Percentiles rank a stretch among this genome's conserved stretches.
Evolutionary conservation across 257 asterid species (phyloP).

Genomic region (Eustoma russellianum): DNA sequence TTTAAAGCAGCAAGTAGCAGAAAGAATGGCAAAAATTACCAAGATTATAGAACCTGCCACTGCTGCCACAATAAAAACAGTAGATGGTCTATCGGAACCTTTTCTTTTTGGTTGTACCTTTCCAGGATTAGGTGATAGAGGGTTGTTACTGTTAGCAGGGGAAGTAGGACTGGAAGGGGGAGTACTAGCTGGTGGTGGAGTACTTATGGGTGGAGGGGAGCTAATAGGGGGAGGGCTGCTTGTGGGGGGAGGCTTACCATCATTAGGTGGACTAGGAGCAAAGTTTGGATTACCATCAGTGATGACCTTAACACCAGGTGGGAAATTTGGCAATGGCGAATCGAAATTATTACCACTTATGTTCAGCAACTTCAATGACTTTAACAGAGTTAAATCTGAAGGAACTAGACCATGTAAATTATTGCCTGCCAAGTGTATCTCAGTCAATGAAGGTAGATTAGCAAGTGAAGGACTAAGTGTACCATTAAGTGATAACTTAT

Average conservation of each 20-base stretch:
- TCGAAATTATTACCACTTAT: slow-evolving; percentile 45
- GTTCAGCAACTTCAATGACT: slow-evolving; percentile 45
- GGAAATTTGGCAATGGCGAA: slow-evolving; percentile 60
- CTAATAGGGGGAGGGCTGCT: slow-evolving; percentile 16
- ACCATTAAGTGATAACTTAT: slow-evolving; percentile 54
- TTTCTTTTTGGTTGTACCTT: slow-evolving; percentile 6
- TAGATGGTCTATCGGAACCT: slow-evolving; percentile 11
- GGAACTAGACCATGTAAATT: slow-evolving; percentile 54
- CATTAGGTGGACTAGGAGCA: slow-evolving; percentile 6
- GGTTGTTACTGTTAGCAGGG: slow-evolving; percentile 6
- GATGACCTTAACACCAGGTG: slow-evolving; percentile 29
- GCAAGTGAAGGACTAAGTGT: slow-evolving; percentile 59
- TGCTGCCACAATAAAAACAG: slow-evolving; percentile 12
- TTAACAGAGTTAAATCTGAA: slow-evolving; percentile 34
- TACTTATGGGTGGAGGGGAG: slow-evolving; percentile 5
- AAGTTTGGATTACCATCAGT: slow-evolving; percentile 35
- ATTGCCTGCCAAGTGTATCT: slow-evolving; percentile 65
- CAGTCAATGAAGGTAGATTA: slow-evolving; percentile 44
- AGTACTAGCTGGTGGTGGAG: slow-evolving; percentile 2
- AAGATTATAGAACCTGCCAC: slow-evolving; percentile 20
- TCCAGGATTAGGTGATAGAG: slow-evolving; percentile 2
- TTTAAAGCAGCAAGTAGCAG: slow-evolving; percentile 23
- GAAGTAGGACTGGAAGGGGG: slow-evolving; percentile 5
- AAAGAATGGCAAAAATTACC: slow-evolving; percentile 15
- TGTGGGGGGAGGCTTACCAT: slow-evolving; percentile 13